Percentiles rank a stretch among this genome's conserved stretches.
Conservation (phyloP, 345 rosid species). For the Eutrema yunnanense region DNA sequence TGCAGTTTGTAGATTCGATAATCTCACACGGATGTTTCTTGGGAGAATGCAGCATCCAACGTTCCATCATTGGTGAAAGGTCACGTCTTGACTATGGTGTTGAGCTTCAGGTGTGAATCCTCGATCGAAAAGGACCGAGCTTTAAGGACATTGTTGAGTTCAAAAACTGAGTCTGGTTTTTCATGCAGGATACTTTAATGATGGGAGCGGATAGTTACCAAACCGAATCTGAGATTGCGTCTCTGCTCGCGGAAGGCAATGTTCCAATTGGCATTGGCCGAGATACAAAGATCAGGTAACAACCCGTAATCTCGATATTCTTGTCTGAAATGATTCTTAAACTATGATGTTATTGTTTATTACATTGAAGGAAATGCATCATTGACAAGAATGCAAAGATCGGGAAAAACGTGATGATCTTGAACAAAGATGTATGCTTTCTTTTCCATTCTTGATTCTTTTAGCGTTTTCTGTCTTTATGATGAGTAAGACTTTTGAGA, state of each 20-base stretch:
- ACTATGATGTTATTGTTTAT: slow-evolving; percentile 1
- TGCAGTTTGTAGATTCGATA: slow-evolving; percentile 72
- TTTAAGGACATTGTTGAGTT: neutral
- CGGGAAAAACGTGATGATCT: slow-evolving; percentile 73
- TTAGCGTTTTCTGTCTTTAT: neutral
- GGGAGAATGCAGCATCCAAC: slow-evolving; percentile 65
- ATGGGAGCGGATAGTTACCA: slow-evolving; percentile 89
- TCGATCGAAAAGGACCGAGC: neutral
- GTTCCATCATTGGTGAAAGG: slow-evolving; percentile 85
- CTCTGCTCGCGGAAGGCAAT: slow-evolving; percentile 75
- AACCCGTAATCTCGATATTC: neutral
- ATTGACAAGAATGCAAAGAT: slow-evolving; percentile 93
- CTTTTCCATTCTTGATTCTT: neutral
- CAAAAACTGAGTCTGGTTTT: neutral
- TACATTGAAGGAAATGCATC: slow-evolving; percentile 66
- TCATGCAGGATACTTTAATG: slow-evolving; percentile 76
- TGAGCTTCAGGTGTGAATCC: slow-evolving; percentile 59
- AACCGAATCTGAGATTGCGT: slow-evolving; percentile 88
- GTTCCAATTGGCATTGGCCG: slow-evolving; percentile 85
- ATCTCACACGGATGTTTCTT: slow-evolving; percentile 97
- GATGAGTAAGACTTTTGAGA: neutral
- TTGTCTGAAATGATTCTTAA: neutral
- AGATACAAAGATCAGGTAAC: slow-evolving; percentile 74
- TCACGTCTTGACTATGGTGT: slow-evolving; percentile 86
- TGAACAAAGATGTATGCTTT: slow-evolving; percentile 65